phyloP scores from a whole-genome alignment of 2,329 filamentous ascomycete genomes.

The Zasmidium angulare region DNA sequence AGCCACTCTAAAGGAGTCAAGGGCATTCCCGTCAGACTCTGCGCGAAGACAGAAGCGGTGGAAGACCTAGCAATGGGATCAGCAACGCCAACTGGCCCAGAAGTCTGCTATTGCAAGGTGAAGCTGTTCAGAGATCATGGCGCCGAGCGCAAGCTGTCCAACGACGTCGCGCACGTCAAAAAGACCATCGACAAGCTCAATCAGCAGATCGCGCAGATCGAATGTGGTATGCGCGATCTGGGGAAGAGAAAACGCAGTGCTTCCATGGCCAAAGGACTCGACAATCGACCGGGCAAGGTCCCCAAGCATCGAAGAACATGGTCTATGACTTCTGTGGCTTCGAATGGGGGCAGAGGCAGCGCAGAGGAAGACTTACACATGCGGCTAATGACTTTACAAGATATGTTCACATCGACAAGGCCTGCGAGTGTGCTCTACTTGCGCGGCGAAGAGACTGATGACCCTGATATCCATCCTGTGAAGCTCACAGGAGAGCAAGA shows the following conservation, averaged over 20 bases:
- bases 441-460: conserved; percentile 73
- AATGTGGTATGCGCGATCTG: conserved; percentile 59
- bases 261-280: conserved; percentile 51
- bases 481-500: conserved; percentile 69
- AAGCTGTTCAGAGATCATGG: conserved; percentile 96
- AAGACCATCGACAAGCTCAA: conserved; percentile 96
- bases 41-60: conserved; percentile 81
- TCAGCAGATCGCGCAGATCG: conserved; percentile 80
- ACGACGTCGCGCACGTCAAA: conserved; percentile 91
- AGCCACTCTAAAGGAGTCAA: conserved; percentile 99
- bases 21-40: conserved; percentile 89
- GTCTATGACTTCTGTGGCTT: conserved; percentile 78
- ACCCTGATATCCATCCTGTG: conserved; percentile 77
- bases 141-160: conserved; percentile 90
- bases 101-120: conserved; percentile 93
- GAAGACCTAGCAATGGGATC: conserved; percentile 25
- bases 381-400: conserved; percentile 75
- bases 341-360: conserved; percentile 43
- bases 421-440: conserved; percentile 77
- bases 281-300: conserved; percentile 70
- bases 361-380: conserved; percentile 71
- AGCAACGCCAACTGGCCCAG: conserved; percentile 44
- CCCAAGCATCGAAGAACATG: conserved; percentile 90
- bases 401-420: conserved; percentile 84
- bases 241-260: conserved; percentile 62